Percentiles rank a stretch among this genome's conserved stretches.
Evolutionary conservation across 768 basidiomycete genomes (phyloP).

Genomic region (Rhizopogon vinicolor): DNA sequence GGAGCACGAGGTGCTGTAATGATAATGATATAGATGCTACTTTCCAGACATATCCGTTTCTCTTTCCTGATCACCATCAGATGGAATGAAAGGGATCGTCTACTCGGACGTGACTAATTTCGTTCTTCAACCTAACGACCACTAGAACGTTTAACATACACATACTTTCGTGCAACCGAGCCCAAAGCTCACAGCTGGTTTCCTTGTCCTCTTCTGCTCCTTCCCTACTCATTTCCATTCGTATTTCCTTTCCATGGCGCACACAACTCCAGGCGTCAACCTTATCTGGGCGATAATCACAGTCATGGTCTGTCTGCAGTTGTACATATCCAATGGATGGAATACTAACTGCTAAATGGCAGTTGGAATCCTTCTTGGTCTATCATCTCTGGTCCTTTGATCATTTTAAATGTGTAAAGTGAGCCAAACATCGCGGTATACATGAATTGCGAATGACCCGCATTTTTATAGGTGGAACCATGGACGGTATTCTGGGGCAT

Average conservation of each 20-base stretch:
- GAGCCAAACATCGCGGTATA: conserved; percentile 11
- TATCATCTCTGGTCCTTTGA: conserved; percentile 82
- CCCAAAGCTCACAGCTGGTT: background rate
- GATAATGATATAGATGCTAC: background rate
- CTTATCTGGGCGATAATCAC: conserved; percentile 62
- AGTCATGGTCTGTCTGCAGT: conserved; percentile 36
- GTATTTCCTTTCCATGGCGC: conserved; percentile 43
- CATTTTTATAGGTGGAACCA: conserved; percentile 55
- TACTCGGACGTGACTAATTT: background rate
- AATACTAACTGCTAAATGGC: background rate
- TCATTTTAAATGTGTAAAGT: conserved; percentile 70
- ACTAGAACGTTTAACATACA: background rate
- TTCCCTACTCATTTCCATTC: conserved; percentile 15
- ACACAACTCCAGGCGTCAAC: conserved; percentile 54
- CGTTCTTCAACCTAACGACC: background rate
- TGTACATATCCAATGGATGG: background rate
- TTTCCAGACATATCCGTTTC: background rate
- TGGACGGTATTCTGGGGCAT: conserved; percentile 63
- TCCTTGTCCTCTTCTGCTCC: conserved; percentile 12
- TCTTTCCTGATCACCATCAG: background rate
- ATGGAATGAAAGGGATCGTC: background rate
- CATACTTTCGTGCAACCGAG: background rate
- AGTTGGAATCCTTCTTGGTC: conserved; percentile 62
- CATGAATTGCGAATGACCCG: background rate
- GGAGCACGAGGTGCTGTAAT: background rate